phyloP scores from a whole-genome alignment of 805 yeast genomes.

The Kluyveromyces lactis region DNA sequence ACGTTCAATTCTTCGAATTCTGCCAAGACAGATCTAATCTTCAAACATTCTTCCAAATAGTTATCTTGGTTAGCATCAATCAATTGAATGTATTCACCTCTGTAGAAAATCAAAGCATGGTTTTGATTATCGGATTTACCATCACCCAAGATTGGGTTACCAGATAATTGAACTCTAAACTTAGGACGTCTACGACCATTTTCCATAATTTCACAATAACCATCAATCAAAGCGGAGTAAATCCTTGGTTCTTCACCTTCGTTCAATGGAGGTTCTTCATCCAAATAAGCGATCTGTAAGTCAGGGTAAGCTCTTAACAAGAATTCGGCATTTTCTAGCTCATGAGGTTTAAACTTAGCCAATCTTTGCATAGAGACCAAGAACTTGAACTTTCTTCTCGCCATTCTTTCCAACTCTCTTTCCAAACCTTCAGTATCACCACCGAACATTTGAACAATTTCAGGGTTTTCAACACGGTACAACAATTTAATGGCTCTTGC shows the following conservation, averaged over 20 bases:
- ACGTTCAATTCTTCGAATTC: conserved; percentile 73
- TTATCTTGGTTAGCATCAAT: conserved; percentile 85
- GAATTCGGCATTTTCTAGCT: conserved; percentile 72
- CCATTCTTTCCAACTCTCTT: conserved; percentile 87
- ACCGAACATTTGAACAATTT: conserved; percentile 94
- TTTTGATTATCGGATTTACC: conserved; percentile 86
- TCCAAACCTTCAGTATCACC: conserved; percentile 96
- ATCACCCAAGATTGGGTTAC: conserved; percentile 81
- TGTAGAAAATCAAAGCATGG: conserved; percentile 67
- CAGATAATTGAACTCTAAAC: conserved; percentile 70
- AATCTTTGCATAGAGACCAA: conserved; percentile 84
- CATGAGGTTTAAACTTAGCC: conserved; percentile 62
- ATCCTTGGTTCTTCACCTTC: conserved; percentile 66
- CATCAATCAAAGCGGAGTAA: conserved; percentile 73
- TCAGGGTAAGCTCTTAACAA: conserved; percentile 79
- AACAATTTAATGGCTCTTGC: conserved; percentile 90
- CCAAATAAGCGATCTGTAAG: conserved; percentile 84
- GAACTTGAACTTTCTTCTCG: conserved; percentile 73
- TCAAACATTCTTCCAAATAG: conserved; percentile 76
- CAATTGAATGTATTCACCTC: conserved; percentile 81
- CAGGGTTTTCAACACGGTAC: conserved; percentile 92
- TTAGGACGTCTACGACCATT: conserved; percentile 70
- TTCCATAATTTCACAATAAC: conserved; percentile 64
- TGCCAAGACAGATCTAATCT: conserved; percentile 72
- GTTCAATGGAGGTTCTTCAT: conserved; percentile 76